Percentiles rank a stretch among this genome's conserved stretches.
phyloP scores from a whole-genome alignment of 139 green algal genomes.

The Chara braunii region DNA sequence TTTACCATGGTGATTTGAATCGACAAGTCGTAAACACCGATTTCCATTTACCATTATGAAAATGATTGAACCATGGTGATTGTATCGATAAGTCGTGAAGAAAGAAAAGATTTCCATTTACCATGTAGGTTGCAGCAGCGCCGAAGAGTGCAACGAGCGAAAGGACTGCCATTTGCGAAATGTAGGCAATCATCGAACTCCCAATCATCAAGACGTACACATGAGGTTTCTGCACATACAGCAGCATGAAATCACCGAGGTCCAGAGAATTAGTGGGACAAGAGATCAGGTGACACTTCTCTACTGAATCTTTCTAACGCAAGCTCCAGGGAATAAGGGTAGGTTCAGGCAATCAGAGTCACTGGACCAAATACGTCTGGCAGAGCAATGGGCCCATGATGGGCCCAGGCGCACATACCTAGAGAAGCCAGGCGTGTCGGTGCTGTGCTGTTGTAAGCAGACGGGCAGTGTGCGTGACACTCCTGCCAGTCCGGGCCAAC shows the following conservation, averaged over 20 bases:
- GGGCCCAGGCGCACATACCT: too few relatives aligned
- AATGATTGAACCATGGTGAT: background rate
- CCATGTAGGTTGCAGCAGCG: slow-evolving; percentile 14
- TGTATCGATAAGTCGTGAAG: background rate
- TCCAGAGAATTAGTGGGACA: too few relatives aligned
- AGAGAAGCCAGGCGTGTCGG: too few relatives aligned
- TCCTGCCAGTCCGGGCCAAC: too few relatives aligned
- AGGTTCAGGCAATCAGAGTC: too few relatives aligned
- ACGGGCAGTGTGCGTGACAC: too few relatives aligned
- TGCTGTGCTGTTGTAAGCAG: too few relatives aligned
- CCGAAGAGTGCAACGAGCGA: slow-evolving; percentile 12
- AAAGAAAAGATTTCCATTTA: slow-evolving; percentile 16
- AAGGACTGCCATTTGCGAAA: slow-evolving; percentile 20
- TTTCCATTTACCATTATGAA: background rate
- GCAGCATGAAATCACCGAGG: background rate
- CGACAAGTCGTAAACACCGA: background rate
- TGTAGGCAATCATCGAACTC: slow-evolving; percentile 7
- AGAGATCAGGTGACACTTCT: too few relatives aligned
- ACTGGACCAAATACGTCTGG: too few relatives aligned
- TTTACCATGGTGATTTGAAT: background rate
- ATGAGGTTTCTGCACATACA: slow-evolving; percentile 7
- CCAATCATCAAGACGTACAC: slow-evolving; percentile 14
- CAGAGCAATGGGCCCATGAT: too few relatives aligned
- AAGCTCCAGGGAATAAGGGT: too few relatives aligned
- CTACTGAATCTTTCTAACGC: too few relatives aligned